A percentile compares a stretch with the other conserved stretches of the same genome.
Conservation (phyloP, 139 green algal genomes). For the Diplosphaera chodatii region DNA sequence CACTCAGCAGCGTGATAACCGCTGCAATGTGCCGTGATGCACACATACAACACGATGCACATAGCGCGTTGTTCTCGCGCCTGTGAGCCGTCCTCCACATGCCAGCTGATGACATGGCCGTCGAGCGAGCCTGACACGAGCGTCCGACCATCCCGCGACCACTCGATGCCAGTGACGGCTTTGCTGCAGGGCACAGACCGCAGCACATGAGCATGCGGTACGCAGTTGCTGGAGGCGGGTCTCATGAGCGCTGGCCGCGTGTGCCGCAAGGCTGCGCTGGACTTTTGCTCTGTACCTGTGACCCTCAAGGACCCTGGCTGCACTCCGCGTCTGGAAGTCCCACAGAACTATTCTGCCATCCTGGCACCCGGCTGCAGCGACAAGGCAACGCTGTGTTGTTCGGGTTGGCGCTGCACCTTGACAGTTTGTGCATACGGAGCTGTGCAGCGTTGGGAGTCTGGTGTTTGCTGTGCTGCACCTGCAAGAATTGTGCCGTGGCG, state of each 20-base stretch:
- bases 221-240: not conserved
- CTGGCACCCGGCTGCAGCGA: constrained; percentile 63
- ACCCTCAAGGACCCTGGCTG: constrained; percentile 32
- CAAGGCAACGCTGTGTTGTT: too few relatives aligned
- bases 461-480: constrained; percentile 36
- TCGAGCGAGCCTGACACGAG: constrained; percentile 51
- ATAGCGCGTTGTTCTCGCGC: too few relatives aligned
- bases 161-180: constrained; percentile 53
- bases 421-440: not conserved
- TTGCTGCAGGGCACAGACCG: not conserved
- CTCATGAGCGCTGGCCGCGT: too few relatives aligned
- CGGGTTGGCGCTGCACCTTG: too few relatives aligned
- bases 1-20: too few relatives aligned
- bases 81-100: constrained; percentile 52
- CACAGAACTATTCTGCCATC: constrained; percentile 74
- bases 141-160: constrained; percentile 60
- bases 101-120: constrained; percentile 50
- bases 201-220: not conserved
- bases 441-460: too few relatives aligned
- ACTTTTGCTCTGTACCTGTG: too few relatives aligned
- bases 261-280: too few relatives aligned
- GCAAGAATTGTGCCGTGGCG: constrained; percentile 67
- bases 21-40: too few relatives aligned
- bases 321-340: constrained; percentile 75
- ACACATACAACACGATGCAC: too few relatives aligned